Base-by-base conservation (phyloP, 305 asterid species). In the Solanum hybrid region DNA sequence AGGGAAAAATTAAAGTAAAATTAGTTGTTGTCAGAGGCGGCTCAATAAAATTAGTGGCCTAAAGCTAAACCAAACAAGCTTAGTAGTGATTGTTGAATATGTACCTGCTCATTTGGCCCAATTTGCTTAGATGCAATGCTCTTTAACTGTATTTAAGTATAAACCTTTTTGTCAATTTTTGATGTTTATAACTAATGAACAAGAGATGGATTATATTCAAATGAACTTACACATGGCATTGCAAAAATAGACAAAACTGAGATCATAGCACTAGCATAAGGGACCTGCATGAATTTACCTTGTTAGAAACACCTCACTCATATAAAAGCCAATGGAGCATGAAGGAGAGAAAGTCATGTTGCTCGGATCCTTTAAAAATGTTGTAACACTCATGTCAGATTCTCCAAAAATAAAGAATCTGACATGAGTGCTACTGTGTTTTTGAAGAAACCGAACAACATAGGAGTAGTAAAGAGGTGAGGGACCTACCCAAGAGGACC, bases 101-200 rank as follows among this genome's bases (percentile, higher is more conserved):
- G 74, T 90, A 96, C 99, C 96, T 96, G 99, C 89, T 97, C 98
- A 89, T 87, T 92, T 13, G 98, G 96, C 35, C 99, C 98, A 22
- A 93, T 93, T 93, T 97, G 98, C 90, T 96, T 97, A 73, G 99
- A 97, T 46, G 97, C 99, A 91, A 97, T 95, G 92, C 99, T 97
- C 40, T 96, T 81, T 89, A 97, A 91, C 99, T 97, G 96, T 76
- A 94, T 69, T 89, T 34, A 20, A 40, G 6, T 73, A 40, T 34
- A 37, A 51, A 37, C 10, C 11, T 8, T 64, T 67, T 64, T 67
- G 83, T 24, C 61, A 37, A 14, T 69, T 12, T 42, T 28, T 87
- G 9, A 57, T 46, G 51, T 61, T 35, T 34, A 8, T 57, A 67
- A 74, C n/a, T n/a, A 35, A 83, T 46, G 28, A 67, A 34, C 28